Conservation (phyloP, 805 yeast genomes). For the Barnettozyma pratensis region DNA sequence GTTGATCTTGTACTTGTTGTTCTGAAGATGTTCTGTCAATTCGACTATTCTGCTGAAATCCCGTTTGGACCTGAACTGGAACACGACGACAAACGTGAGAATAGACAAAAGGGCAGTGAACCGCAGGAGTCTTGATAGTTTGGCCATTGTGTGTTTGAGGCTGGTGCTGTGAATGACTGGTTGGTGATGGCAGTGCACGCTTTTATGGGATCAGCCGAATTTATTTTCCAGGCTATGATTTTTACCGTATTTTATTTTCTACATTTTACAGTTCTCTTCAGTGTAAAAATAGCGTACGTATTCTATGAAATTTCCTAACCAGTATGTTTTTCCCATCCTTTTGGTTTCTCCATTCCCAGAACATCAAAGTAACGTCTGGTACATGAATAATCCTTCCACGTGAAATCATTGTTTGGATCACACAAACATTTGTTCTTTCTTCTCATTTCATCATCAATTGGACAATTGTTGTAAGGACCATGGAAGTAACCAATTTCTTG, state of each 20-base stretch:
- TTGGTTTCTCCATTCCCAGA: slow-evolving; percentile 52
- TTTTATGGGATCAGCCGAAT: too few relatives aligned
- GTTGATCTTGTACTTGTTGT: slow-evolving; percentile 15
- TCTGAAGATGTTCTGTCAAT: slow-evolving; percentile 14
- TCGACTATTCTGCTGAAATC: slow-evolving; percentile 16
- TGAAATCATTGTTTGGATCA: slow-evolving; percentile 63
- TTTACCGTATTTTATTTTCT: too few relatives aligned
- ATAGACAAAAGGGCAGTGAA: slow-evolving; percentile 15
- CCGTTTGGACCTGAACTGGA: slow-evolving; percentile 15
- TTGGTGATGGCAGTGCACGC: too few relatives aligned
- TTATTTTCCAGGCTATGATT: not conserved
- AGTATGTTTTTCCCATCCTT: slow-evolving; percentile 62
- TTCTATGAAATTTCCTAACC: slow-evolving; percentile 21
- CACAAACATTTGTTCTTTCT: slow-evolving; percentile 63
- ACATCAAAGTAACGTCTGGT: slow-evolving; percentile 56
- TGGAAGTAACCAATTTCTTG: slow-evolving; percentile 84
- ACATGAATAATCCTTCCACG: slow-evolving; percentile 74
- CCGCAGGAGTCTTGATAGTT: slow-evolving; percentile 14
- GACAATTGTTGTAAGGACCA: slow-evolving; percentile 77
- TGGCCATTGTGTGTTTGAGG: slow-evolving; percentile 6
- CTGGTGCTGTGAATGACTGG: too few relatives aligned
- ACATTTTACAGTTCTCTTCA: too few relatives aligned
- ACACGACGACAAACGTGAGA: slow-evolving; percentile 15
- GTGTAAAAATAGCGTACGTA: not conserved
- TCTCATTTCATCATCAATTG: slow-evolving; percentile 60